These are phyloP conservation scores for Erodium maritimum DNA, from an alignment of 345 rosid species.

Conservation along the genomic window DNA sequence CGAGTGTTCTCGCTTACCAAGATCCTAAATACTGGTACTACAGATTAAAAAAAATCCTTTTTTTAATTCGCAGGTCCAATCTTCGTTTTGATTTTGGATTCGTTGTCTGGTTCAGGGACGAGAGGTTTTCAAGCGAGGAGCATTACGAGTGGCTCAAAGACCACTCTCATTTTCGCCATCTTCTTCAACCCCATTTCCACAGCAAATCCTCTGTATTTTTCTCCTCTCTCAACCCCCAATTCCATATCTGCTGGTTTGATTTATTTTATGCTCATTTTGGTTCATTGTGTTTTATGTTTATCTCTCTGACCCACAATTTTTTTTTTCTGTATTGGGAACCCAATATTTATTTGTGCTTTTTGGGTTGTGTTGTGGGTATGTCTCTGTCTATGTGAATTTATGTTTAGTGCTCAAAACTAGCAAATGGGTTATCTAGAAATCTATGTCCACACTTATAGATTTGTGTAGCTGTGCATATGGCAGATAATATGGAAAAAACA, in stretches of 20 bases:
- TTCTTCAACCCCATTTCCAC: constrained; percentile 40
- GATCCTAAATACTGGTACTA: constrained; percentile 73
- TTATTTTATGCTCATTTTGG: not conserved
- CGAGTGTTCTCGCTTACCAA: constrained; percentile 45
- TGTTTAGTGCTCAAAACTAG: too few relatives aligned
- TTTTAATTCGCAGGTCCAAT: not conserved
- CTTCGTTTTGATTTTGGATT: not conserved
- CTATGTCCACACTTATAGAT: too few relatives aligned
- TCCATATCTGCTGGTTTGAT: not conserved
- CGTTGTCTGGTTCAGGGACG: constrained; percentile 40
- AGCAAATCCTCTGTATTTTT: constrained; percentile 36
- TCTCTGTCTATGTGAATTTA: too few relatives aligned
- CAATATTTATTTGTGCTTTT: too few relatives aligned
- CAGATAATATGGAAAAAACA: too few relatives aligned
- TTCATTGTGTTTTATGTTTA: too few relatives aligned
- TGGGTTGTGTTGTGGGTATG: not conserved
- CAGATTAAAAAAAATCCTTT: not conserved
- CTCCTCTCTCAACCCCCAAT: constrained; percentile 1
- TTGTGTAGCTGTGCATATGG: too few relatives aligned
- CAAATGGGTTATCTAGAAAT: not conserved
- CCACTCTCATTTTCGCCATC: constrained; percentile 85
- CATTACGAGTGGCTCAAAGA: constrained; percentile 94
- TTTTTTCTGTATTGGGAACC: too few relatives aligned
- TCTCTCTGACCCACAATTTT: not conserved
- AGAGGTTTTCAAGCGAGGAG: constrained; percentile 67